Percentiles rank a stretch among this genome's conserved stretches.
These are phyloP conservation scores for Ehretia macrophylla DNA, from an alignment of 257 asterid species.

Conservation along the genomic window DNA sequence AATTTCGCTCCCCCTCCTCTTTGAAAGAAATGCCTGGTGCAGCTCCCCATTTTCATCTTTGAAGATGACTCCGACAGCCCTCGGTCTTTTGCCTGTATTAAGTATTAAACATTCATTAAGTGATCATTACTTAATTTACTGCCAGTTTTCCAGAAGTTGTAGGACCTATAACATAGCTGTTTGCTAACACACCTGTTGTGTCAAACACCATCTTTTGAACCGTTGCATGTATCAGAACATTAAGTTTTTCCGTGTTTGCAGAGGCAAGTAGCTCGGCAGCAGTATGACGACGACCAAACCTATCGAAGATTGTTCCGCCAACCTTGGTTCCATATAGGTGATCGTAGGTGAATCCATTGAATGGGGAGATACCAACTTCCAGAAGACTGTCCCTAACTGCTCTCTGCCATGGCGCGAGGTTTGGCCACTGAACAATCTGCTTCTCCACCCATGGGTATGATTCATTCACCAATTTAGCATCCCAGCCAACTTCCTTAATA, in stretches of 20 bases:
- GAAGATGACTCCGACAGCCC: constrained; percentile 75
- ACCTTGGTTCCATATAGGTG: constrained; percentile 86
- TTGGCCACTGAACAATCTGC: constrained; percentile 73
- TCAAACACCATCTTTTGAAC: constrained; percentile 73
- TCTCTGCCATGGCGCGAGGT: constrained; percentile 68
- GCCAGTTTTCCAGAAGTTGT: too few relatives aligned
- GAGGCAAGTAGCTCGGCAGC: constrained; percentile 86
- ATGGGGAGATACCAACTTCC: constrained; percentile 78
- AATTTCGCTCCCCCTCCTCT: constrained; percentile 56
- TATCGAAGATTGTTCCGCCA: constrained; percentile 89
- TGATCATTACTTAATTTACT: too few relatives aligned
- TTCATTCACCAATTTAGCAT: constrained; percentile 68
- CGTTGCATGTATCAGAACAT: constrained; percentile 65
- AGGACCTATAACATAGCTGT: too few relatives aligned
- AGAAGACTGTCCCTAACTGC: constrained; percentile 67
- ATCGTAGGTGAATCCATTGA: constrained; percentile 92
- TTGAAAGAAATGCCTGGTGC: constrained; percentile 63
- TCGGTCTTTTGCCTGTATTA: constrained; percentile 51
- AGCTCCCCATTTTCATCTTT: constrained; percentile 65
- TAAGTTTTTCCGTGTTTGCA: constrained; percentile 56
- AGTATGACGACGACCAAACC: constrained; percentile 76
- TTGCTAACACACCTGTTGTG: constrained; percentile 31
- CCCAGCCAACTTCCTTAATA: constrained; percentile 69
- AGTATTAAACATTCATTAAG: background rate
- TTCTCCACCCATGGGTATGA: constrained; percentile 87